Conservation (phyloP, 139 green algal species). For the Prasinococcaceae sp. region DNA sequence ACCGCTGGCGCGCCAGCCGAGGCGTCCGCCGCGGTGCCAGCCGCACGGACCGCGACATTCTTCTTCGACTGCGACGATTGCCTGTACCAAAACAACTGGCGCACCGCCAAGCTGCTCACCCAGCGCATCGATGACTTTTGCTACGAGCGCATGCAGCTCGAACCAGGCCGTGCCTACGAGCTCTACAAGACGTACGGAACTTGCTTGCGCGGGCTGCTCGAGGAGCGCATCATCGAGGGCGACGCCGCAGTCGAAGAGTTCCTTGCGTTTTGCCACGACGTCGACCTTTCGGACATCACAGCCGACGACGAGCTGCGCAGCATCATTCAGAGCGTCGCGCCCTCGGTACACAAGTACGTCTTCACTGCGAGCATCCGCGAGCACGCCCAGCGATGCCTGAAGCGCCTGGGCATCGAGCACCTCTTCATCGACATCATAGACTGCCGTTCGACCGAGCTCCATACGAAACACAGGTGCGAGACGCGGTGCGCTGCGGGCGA, state of each 20-base stretch:
- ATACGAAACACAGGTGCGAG: slow-evolving; percentile 1
- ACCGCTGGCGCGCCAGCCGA: too few relatives aligned
- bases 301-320: neutral
- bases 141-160: neutral
- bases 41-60: too few relatives aligned
- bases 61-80: slow-evolving; percentile 16
- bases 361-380: slow-evolving; percentile 9
- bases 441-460: neutral
- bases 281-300: slow-evolving; percentile 2
- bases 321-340: neutral
- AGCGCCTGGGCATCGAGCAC: slow-evolving; percentile 1
- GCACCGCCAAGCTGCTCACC: neutral
- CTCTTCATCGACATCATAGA: slow-evolving; percentile 17
- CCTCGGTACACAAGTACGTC: neutral
- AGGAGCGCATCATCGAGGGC: neutral
- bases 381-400: slow-evolving; percentile 10
- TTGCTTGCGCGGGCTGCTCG: slow-evolving; percentile 4
- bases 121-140: slow-evolving; percentile 3
- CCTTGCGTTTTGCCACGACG: slow-evolving; percentile 6
- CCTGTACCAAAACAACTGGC: slow-evolving; percentile 18
- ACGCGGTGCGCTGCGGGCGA: too few relatives aligned
- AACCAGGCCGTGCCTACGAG: slow-evolving; percentile 6
- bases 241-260: slow-evolving; percentile 4
- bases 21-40: too few relatives aligned
- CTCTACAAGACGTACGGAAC: slow-evolving; percentile 18